Base-by-base conservation (phyloP, 2,329 filamentous ascomycete species). In the Rasamsonia emersonii region DNA sequence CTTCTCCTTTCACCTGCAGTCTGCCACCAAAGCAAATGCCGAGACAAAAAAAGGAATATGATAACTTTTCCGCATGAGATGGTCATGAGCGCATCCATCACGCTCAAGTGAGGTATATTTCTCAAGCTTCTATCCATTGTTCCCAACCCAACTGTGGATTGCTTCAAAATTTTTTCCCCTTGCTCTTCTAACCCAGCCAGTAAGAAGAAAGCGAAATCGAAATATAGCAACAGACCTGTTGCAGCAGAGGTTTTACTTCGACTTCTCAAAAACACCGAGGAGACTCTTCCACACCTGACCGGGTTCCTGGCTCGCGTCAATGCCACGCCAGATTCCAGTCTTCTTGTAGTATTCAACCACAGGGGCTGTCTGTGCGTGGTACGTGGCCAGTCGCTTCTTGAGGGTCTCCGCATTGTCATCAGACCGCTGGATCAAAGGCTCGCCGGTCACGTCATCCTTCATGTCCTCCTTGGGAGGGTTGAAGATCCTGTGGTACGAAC, bases 401-500 rank as follows among this genome's bases (percentile, higher is more conserved):
- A 98, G 76, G 26, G 91, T 86, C 6, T 88, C 89, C 49, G 84
- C 88, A 62, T 96, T 98, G 71, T 98, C 91, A 61, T 98, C 91
- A 46, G 83, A 89, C 53, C 91, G 81, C 72, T 96, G 91, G 53
- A 96, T 82, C 47, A 98, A 73, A 29, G 89, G 88, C 73, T 98
- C 91, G 62, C 91, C 91, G 13, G 91, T 96, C 47, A 95, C 65
- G 63, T 98, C 91, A 64, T 98, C 91, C 59, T 79, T 93, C 91
- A 96, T 96, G 45, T 75, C 54, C 51, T 77, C 67, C 77, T 95
- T 94, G 53, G 91, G 91, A 31, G 91, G 91, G 77, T 95, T 96
- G 79, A 98, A 98, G 63, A 91, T 82, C 67, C 82, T 91, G 78
- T 98, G 91, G 72, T 98, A 98, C 48, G 84, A 86, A 56, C 91